These are phyloP conservation scores for Mrakia frigida DNA, from an alignment of 768 basidiomycete species.

Conservation along the genomic window DNA sequence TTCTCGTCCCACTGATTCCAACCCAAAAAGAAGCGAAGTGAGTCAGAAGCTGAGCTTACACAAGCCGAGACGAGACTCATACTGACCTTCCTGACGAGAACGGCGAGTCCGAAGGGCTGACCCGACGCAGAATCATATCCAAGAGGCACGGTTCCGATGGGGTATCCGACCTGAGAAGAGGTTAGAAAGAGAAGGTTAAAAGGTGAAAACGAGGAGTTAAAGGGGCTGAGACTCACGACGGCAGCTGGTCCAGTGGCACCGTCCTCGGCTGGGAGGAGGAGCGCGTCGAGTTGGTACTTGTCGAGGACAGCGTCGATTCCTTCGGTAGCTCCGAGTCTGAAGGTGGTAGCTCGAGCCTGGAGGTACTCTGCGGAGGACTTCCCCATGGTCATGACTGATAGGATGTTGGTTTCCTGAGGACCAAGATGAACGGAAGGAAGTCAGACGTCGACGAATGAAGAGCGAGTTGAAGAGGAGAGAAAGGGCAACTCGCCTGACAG, in stretches of 20 bases:
- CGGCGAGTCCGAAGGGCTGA: constrained; percentile 36
- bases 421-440: background rate
- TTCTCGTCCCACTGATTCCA: constrained; percentile 1
- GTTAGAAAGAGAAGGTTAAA: background rate
- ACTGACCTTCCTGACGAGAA: constrained; percentile 34
- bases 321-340: constrained; percentile 29
- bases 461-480: background rate
- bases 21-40: background rate
- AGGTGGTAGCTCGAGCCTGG: constrained; percentile 32
- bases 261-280: constrained; percentile 38
- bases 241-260: constrained; percentile 33
- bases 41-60: too few species aligned
- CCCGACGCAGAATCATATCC: constrained; percentile 34
- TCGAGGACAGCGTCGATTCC: constrained; percentile 33
- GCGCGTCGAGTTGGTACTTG: constrained; percentile 36
- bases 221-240: background rate
- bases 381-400: constrained; percentile 33
- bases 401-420: constrained; percentile 32
- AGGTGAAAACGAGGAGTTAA: background rate
- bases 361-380: constrained; percentile 33
- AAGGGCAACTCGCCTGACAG: constrained; percentile 32
- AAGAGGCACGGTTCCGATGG: constrained; percentile 36
- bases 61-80: background rate
- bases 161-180: constrained; percentile 33
- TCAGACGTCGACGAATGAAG: background rate